Evolutionary conservation across 1,284 basidiomycete species (phyloP).

Genomic region (Agaricales sp.): DNA sequence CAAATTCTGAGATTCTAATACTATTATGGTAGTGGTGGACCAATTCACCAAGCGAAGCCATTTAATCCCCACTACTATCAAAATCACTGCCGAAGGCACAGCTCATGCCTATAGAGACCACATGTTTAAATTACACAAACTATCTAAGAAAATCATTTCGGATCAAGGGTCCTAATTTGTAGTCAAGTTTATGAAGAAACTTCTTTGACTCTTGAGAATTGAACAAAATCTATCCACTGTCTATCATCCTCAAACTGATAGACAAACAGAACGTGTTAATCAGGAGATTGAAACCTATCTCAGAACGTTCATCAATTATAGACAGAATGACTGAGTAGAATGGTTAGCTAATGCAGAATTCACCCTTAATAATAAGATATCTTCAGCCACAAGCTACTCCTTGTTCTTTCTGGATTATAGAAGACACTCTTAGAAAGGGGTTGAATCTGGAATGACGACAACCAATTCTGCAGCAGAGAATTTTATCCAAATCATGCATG

Average conservation of each 20-base stretch:
- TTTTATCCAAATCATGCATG: background rate
- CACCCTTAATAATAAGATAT: background rate
- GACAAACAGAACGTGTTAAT: background rate
- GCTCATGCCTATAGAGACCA: background rate
- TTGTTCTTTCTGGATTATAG: background rate
- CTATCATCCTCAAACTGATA: background rate
- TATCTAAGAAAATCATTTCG: background rate
- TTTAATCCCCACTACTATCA: too few relatives aligned
- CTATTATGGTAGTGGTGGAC: background rate
- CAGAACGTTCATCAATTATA: background rate
- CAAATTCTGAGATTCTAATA: background rate
- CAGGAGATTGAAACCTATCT: too few relatives aligned
- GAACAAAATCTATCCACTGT: background rate
- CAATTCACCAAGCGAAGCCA: background rate
- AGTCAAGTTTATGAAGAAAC: background rate
- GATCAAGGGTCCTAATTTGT: background rate
- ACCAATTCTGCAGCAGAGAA: background rate
- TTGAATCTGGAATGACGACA: background rate
- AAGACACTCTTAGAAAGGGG: background rate
- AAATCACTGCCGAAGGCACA: background rate
- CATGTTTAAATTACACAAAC: too few relatives aligned
- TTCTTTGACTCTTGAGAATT: background rate
- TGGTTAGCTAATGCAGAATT: background rate
- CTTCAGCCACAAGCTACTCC: background rate
- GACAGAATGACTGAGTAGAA: background rate